Percentiles rank a stretch among this genome's conserved stretches.
Conservation (phyloP, 2,329 filamentous ascomycete genomes). For the Epichloe bromicola region DNA sequence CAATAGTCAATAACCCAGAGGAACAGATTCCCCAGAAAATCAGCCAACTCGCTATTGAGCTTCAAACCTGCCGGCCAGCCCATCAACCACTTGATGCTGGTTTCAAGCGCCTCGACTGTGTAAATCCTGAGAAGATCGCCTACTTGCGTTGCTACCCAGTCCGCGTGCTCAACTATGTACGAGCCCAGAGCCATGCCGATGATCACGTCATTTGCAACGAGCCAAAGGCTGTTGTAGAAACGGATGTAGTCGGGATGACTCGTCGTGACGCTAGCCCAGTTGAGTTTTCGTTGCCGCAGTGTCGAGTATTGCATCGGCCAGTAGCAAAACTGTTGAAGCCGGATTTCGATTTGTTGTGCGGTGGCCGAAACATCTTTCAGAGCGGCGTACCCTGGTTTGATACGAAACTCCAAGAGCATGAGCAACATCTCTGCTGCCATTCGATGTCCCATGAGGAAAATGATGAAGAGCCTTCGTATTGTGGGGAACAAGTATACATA, state of each 20-base stretch:
- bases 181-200: conserved; percentile 94
- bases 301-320: conserved; percentile 97
- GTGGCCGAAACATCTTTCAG: conserved; percentile 94
- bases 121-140: conserved; percentile 64
- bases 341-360: conserved; percentile 93
- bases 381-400: conserved; percentile 64
- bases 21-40: conserved; percentile 91
- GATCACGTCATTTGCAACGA: conserved; percentile 96
- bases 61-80: conserved; percentile 90
- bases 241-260: conserved; percentile 96
- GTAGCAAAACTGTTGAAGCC: conserved; percentile 95
- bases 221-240: conserved; percentile 97
- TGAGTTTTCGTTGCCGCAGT: conserved; percentile 72
- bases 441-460: conserved; percentile 67
- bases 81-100: conserved; percentile 92
- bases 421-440: conserved; percentile 69
- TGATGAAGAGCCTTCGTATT: conserved; percentile 58
- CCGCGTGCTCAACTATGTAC: conserved; percentile 91
- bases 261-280: conserved; percentile 91
- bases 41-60: conserved; percentile 82
- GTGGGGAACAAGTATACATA: conserved; percentile 68
- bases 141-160: conserved; percentile 70
- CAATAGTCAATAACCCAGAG: conserved; percentile 98
- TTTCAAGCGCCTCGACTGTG: conserved; percentile 76
- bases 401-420: conserved; percentile 70